These are phyloP conservation scores for Arabidopsis hybrid DNA, from an alignment of 441 rosid species.

Conservation along the genomic window DNA sequence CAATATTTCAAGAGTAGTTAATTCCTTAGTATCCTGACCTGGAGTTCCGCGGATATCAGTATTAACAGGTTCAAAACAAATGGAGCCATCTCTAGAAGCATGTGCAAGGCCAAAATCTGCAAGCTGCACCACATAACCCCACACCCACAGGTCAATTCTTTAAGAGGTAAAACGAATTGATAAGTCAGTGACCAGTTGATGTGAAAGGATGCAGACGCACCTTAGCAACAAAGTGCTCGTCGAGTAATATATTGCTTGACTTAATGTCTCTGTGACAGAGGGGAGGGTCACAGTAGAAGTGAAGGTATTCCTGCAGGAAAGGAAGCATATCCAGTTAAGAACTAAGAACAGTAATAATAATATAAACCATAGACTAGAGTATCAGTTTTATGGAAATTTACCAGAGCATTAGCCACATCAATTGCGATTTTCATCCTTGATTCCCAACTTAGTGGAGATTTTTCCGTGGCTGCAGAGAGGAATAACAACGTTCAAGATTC, in stretches of 20 bases:
- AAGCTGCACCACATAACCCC: slow-evolving; percentile 57
- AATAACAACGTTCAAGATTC: slow-evolving; percentile 22
- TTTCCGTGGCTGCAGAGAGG: slow-evolving; percentile 57
- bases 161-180: background rate
- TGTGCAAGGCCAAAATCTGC: slow-evolving; percentile 98
- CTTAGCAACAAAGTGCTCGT: slow-evolving; percentile 92
- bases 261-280: slow-evolving; percentile 96
- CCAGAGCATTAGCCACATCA: slow-evolving; percentile 97
- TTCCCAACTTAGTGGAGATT: slow-evolving; percentile 80
- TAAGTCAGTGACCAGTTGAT: background rate
- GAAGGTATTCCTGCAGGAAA: slow-evolving; percentile 85
- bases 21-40: slow-evolving; percentile 56
- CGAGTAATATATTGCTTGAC: slow-evolving; percentile 91
- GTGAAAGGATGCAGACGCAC: slow-evolving; percentile 46
- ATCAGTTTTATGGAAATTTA: slow-evolving; percentile 43
- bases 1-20: slow-evolving; percentile 7
- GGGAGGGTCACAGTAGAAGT: slow-evolving; percentile 96
- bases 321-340: slow-evolving; percentile 4
- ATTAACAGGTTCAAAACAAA: slow-evolving; percentile 86
- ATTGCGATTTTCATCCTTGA: slow-evolving; percentile 87
- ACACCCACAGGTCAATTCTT: background rate
- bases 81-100: slow-evolving; percentile 90
- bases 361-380: slow-evolving; percentile 15
- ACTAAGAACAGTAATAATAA: slow-evolving; percentile 23
- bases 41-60: slow-evolving; percentile 95